Evolutionary conservation across 352 stramenopile genomes (phyloP).

Genomic region (Phytophthora tubulina): DNA sequence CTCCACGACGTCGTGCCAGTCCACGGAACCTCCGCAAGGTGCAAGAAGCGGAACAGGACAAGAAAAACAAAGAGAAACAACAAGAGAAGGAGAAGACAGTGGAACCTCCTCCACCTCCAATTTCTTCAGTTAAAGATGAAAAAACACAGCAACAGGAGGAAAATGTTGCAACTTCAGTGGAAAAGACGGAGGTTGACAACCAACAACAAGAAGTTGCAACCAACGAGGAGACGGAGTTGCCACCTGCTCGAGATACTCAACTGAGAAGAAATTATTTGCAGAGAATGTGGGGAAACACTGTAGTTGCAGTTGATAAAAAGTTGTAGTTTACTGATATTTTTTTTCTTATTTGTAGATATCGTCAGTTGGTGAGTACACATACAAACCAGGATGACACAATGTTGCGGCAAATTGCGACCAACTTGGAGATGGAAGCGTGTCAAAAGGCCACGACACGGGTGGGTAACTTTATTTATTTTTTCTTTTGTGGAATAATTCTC

Average conservation of each 20-base stretch:
- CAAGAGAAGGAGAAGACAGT: neutral
- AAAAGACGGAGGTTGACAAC: conserved; percentile 7
- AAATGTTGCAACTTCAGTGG: neutral
- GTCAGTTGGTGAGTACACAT: conserved; percentile 67
- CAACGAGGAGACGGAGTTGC: conserved; percentile 17
- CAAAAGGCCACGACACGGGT: conserved; percentile 53
- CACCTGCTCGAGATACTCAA: conserved; percentile 33
- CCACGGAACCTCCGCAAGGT: conserved; percentile 26
- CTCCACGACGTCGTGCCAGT: conserved; percentile 42
- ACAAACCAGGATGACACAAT: conserved; percentile 60
- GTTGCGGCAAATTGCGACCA: conserved; percentile 68
- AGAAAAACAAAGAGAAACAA: conserved; percentile 18
- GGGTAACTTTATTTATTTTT: conserved; percentile 43
- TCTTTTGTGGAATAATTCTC: conserved; percentile 27
- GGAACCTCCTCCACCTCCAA: neutral
- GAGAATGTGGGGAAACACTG: conserved; percentile 33
- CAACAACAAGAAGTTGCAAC: neutral
- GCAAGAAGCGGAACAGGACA: conserved; percentile 19
- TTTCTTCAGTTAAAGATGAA: conserved; percentile 4
- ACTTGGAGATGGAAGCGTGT: conserved; percentile 77
- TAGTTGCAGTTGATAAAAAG: neutral
- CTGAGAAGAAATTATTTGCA: conserved; percentile 42
- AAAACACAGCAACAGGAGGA: neutral
- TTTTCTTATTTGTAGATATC: conserved; percentile 53
- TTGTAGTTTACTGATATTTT: conserved; percentile 4